Base-by-base conservation (phyloP, 1,284 basidiomycete genomes). In the Clitocybe nebularis region DNA sequence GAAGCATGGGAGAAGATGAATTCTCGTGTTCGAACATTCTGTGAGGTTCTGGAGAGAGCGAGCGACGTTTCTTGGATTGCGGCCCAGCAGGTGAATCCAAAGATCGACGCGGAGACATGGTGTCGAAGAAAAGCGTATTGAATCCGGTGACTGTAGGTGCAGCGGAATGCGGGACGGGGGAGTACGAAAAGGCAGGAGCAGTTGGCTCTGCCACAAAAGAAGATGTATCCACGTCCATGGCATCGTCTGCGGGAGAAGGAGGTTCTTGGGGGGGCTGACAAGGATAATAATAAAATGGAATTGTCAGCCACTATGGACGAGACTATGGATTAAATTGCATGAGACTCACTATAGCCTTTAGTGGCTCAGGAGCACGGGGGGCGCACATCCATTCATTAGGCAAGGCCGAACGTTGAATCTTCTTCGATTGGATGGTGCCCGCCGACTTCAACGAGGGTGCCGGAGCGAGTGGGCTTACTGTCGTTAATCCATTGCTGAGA, bases 181-280 rank as follows among this genome's bases (percentile, higher is more conserved):
- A 62, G 35, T 67, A 69, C 19, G 63, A 52, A 44, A 61, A 54
- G 13, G 57, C 58, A 38, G 48, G 49, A 32, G 48, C 51, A 26
- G 52, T 53, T 34, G 51, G 54, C 19, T 66, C 56, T 34, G 61
- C 57, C 33, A 62, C 53, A 47, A 71, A 73, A 13, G 73, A 73
- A 13, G 73, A 74, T 25, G 71, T 70, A 58, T 89, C 86, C 28
- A 89, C 70, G 51, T 89, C 85, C 86, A 89, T 89, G 14, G 79
- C 79, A 59, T 88, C 85, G 45, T 77, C 75, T 36, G 60, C 56
- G 20, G 72, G 65, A 36, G 69, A 71, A 10, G 63, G 54, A n/a
- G 63, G 55, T 36, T 63, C 53, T 40, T 60, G 60, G 37, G 53
- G 53, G 26, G 62, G 63, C 70, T 74, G 51, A 56, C 54, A 54